Conservation (phyloP, 2,329 filamentous ascomycete species). For the Orbilia oligospora region DNA sequence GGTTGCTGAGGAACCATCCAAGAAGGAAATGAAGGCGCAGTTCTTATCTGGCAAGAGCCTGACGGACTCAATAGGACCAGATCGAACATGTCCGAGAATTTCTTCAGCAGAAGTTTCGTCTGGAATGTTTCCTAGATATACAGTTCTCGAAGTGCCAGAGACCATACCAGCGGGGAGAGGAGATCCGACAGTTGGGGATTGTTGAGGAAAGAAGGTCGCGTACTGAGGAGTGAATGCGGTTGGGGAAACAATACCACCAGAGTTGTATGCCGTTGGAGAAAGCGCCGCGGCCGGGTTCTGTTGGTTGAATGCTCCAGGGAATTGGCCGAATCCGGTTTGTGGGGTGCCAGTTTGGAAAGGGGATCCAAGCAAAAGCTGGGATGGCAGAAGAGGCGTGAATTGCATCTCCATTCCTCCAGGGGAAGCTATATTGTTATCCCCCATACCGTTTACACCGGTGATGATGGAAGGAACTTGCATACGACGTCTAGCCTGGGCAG, state of each 20-base stretch:
- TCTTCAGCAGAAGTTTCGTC: conserved; percentile 97
- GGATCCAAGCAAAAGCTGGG: conserved; percentile 92
- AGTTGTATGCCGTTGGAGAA: conserved; percentile 86
- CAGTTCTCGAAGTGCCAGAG: conserved; percentile 92
- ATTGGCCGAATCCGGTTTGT: conserved; percentile 90
- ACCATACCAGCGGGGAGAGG: conserved; percentile 84
- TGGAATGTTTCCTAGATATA: conserved; percentile 98
- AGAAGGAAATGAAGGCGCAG: conserved; percentile 98
- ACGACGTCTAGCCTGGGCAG: conserved; percentile 85
- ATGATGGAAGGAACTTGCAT: conserved; percentile 92
- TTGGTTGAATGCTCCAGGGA: conserved; percentile 83
- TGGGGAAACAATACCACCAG: conserved; percentile 79
- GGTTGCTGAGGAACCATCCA: conserved; percentile 96
- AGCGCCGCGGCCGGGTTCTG: conserved; percentile 81
- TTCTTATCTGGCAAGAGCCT: conserved; percentile 98
- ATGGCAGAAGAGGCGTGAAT: conserved; percentile 94
- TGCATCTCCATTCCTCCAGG: conserved; percentile 98
- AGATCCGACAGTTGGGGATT: conserved; percentile 83
- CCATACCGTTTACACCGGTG: conserved; percentile 76
- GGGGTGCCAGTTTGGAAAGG: conserved; percentile 97
- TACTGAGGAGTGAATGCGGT: conserved; percentile 86
- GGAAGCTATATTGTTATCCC: conserved; percentile 81
- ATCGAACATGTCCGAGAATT: conserved; percentile 94
- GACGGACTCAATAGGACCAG: conserved; percentile 99
- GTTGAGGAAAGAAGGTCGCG: conserved; percentile 78